Evolutionary conservation across 495 filamentous ascomycete genomes (phyloP).

Genomic region (Thozetella sp.): DNA sequence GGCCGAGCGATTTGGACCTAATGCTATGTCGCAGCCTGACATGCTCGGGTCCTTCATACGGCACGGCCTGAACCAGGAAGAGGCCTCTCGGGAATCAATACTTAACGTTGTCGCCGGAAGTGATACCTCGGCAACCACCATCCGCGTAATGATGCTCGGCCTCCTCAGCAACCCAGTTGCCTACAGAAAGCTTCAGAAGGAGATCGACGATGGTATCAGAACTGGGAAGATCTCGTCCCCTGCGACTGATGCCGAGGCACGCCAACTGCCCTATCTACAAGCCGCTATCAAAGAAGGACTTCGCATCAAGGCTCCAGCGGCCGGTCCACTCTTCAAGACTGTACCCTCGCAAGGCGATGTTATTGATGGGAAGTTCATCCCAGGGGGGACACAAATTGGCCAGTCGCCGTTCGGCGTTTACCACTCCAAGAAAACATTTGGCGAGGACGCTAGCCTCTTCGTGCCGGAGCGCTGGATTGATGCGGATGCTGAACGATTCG

Average conservation of each 20-base stretch:
- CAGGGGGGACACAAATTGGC: constrained; percentile 48
- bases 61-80: constrained; percentile 37
- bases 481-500: constrained; percentile 23
- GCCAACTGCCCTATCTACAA: constrained; percentile 42
- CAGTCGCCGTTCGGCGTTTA: constrained; percentile 29
- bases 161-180: constrained; percentile 45
- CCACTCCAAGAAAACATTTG: constrained; percentile 35
- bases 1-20: constrained; percentile 23
- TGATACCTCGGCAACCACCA: constrained; percentile 64
- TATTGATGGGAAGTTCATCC: constrained; percentile 50
- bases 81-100: constrained; percentile 36
- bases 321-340: constrained; percentile 46
- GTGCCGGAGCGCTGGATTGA: constrained; percentile 58
- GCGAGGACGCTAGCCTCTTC: constrained; percentile 45
- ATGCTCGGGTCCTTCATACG: constrained; percentile 46
- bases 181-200: constrained; percentile 55
- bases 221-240: constrained; percentile 26
- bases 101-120: constrained; percentile 45
- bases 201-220: constrained; percentile 48
- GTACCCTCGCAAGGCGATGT: constrained; percentile 49
- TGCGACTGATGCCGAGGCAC: constrained; percentile 35
- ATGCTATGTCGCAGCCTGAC: constrained; percentile 20
- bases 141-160: constrained; percentile 56
- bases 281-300: constrained; percentile 47
- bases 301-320: constrained; percentile 37